A percentile compares a stretch with the other conserved stretches of the same genome.
Conservation (phyloP, 2,329 filamentous ascomycete species). For the Pyrenophora tritici-repentis region DNA sequence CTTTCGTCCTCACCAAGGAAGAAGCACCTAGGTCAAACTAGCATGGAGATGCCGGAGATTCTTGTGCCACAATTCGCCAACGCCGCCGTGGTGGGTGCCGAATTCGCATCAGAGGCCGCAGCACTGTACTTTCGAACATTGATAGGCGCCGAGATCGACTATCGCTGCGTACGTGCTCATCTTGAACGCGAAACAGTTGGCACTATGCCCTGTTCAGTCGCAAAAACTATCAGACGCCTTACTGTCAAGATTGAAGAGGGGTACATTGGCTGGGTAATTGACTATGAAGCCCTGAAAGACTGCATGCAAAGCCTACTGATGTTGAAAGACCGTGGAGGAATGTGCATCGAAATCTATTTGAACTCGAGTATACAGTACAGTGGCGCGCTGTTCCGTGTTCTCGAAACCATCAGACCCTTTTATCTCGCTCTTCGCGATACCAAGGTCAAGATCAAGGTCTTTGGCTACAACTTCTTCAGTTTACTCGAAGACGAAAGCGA, state of each 20-base stretch:
- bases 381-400: constrained; percentile 1
- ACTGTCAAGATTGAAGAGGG: not conserved
- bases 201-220: not conserved
- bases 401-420: constrained; percentile 9
- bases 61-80: constrained; percentile 10
- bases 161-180: constrained; percentile 4
- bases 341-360: constrained; percentile 8
- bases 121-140: constrained; percentile 7
- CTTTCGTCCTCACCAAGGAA: not conserved
- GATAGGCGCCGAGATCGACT: constrained; percentile 5
- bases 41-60: not conserved
- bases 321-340: constrained; percentile 1
- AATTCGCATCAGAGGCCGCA: constrained; percentile 10
- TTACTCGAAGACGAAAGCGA: not conserved
- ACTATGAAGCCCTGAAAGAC: not conserved
- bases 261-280: too few relatives aligned
- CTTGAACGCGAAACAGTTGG: constrained; percentile 9
- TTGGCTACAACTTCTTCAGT: constrained; percentile 16
- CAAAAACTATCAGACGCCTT: constrained; percentile 4
- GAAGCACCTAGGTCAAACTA: not conserved
- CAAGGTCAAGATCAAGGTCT: constrained; percentile 3
- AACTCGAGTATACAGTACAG: not conserved
- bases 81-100: not conserved
- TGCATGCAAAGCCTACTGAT: constrained; percentile 12
- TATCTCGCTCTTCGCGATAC: not conserved